Evolutionary conservation across 2,329 filamentous ascomycete species (phyloP), one percentile per base, ranked within the genome.

Genomic region (Hypoxylon sp.): DNA sequence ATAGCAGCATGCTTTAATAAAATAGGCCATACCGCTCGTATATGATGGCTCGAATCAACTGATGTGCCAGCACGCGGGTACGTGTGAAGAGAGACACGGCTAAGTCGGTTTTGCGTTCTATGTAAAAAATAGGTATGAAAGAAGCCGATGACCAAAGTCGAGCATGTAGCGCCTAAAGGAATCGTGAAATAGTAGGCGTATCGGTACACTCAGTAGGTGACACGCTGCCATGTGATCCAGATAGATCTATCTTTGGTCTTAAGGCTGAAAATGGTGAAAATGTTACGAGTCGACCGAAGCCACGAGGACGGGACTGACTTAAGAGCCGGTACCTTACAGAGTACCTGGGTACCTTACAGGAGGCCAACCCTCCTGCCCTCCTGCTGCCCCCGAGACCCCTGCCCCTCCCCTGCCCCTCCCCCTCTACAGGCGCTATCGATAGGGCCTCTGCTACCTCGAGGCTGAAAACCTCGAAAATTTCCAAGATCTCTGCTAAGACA

Each of bases 401-500:
- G 11, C 15, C n/a, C n/a, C n/a, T n/a, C n/a, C n/a, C n/a, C n/a
- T n/a, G n/a, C n/a, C n/a, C n/a, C n/a, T n/a, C n/a, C n/a, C n/a
- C n/a, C n/a, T n/a, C n/a, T n/a, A n/a, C n/a, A n/a, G n/a, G n/a
- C n/a, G n/a, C 38, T 57, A 60, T 60, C 56, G 54, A 57, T 55
- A 47, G 46, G 31, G 27, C 3, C 18, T 13, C 7, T 29, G 8
- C 45, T 48, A 54, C 49, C 40, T 58, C 62, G 65, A 65, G 65
- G 65, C 65, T 67, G 54, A 67, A 62, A 62, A 47, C 48, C 51
- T 55, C 38, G 26, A 60, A 63, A 54, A 47, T 47, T 54, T 48
- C 41, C n/a, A 51, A 52, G 24, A 61, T 63, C 60, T 55, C 9
- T 40, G 57, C 31, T 50, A 23, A 61, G 56, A 62, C 58, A 61